phyloP scores from a whole-genome alignment of 257 asterid species.

The Solanum corneliomulleri region DNA sequence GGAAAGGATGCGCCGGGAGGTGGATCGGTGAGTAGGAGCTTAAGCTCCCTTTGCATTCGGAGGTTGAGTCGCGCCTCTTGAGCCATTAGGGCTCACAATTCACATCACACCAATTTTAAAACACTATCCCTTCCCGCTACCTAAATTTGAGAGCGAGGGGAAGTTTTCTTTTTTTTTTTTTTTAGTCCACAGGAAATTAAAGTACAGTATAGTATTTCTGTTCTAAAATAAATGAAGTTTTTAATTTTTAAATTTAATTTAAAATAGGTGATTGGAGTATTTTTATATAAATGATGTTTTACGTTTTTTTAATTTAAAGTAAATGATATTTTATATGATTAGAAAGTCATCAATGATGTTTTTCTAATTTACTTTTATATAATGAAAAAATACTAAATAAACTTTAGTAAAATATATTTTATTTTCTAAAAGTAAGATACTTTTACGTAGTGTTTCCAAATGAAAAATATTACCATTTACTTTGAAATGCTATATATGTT shows the following conservation, averaged over 20 bases:
- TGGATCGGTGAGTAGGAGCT: conserved; percentile 71
- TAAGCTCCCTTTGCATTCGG: conserved; percentile 82
- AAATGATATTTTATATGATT: neutral
- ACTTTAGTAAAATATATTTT: no score
- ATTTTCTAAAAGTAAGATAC: no score
- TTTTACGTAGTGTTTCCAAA: no score
- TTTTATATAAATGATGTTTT: neutral
- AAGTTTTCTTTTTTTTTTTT: neutral
- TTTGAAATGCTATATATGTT: no score
- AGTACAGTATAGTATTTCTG: no score
- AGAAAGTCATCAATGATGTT: no score
- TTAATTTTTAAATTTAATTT: no score
- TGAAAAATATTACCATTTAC: no score
- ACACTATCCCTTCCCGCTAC: neutral
- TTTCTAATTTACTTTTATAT: no score
- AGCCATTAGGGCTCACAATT: conserved; percentile 31
- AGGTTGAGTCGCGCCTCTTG: conserved; percentile 60
- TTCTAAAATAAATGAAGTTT: no score
- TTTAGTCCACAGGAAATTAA: neutral
- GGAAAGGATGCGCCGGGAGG: conserved; percentile 73
- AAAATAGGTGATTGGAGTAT: neutral
- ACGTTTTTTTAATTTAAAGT: no score
- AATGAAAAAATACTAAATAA: no score
- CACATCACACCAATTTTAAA: neutral
- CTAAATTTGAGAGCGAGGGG: neutral